These are phyloP conservation scores for Sclerotinia subarctica DNA, from an alignment of 2,329 filamentous ascomycete species.

Conservation along the genomic window DNA sequence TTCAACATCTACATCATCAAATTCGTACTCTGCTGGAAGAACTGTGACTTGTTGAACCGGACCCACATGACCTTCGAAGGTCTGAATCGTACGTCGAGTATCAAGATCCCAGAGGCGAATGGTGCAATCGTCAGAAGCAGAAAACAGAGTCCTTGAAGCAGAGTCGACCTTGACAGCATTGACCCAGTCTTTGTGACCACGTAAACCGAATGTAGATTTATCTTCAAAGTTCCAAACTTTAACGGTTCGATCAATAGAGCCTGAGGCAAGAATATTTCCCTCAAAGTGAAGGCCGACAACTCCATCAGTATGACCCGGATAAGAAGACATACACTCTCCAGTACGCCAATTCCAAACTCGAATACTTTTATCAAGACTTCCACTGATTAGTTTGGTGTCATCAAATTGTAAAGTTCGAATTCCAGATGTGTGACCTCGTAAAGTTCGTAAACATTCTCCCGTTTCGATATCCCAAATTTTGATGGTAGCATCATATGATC, in stretches of 20 bases:
- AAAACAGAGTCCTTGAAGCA: slow-evolving; percentile 79
- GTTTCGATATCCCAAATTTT: slow-evolving; percentile 96
- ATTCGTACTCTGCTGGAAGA: slow-evolving; percentile 83
- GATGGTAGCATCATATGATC: slow-evolving; percentile 91
- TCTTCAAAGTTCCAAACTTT: slow-evolving; percentile 91
- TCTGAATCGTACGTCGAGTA: slow-evolving; percentile 70
- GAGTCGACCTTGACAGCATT: slow-evolving; percentile 91
- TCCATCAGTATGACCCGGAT: slow-evolving; percentile 74
- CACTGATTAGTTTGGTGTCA: slow-evolving; percentile 84
- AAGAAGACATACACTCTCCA: slow-evolving; percentile 78
- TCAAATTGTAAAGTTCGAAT: slow-evolving; percentile 92
- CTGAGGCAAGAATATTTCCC: slow-evolving; percentile 78
- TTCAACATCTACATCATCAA: slow-evolving; percentile 65
- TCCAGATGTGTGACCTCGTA: slow-evolving; percentile 76
- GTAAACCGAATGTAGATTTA: slow-evolving; percentile 73
- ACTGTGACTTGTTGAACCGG: slow-evolving; percentile 90
- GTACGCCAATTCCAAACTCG: slow-evolving; percentile 98
- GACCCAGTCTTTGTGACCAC: slow-evolving; percentile 90
- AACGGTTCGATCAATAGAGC: slow-evolving; percentile 83
- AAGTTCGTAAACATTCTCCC: slow-evolving; percentile 78
- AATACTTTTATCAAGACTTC: slow-evolving; percentile 81
- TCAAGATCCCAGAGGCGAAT: slow-evolving; percentile 93
- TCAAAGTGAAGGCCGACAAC: slow-evolving; percentile 89
- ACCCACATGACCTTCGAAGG: slow-evolving; percentile 85
- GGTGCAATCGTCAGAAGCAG: slow-evolving; percentile 89